Percentiles rank a stretch among this genome's conserved stretches.
Conservation (phyloP, 192 early-diverging fungal species). For the Entomortierella lignicola region DNA sequence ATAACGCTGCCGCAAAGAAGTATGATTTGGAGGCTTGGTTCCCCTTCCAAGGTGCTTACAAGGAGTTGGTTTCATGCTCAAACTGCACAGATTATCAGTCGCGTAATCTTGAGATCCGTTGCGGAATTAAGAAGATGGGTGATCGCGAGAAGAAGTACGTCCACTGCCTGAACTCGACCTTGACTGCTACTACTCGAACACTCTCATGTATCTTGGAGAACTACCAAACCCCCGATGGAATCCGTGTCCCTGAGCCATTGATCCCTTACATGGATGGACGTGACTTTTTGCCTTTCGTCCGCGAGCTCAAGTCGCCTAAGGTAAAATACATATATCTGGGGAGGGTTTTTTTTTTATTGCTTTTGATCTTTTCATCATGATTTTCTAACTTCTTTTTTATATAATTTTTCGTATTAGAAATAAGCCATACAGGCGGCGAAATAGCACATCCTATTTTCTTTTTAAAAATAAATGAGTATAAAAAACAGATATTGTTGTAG, state of each 20-base stretch:
- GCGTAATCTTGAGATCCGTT: conserved; percentile 93
- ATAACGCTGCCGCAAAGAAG: conserved; percentile 99
- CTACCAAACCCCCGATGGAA: conserved; percentile 92
- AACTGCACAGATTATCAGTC: conserved; percentile 99
- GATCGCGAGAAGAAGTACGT: conserved; percentile 95
- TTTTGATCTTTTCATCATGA: too few relatives aligned
- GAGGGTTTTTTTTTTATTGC: too few relatives aligned
- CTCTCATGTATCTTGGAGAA: conserved; percentile 96
- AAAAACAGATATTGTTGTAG: background rate
- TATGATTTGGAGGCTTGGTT: conserved; percentile 99
- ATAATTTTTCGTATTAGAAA: background rate
- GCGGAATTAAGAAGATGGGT: conserved; percentile 97
- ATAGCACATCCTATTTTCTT: background rate
- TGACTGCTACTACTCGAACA: conserved; percentile 95
- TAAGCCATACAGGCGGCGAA: background rate
- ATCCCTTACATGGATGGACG: conserved; percentile 94
- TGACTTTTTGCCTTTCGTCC: conserved; percentile 89
- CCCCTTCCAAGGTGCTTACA: conserved; percentile 97
- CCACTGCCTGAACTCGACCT: conserved; percentile 97
- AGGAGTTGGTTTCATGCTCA: conserved; percentile 98
- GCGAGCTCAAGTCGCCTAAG: conserved; percentile 51
- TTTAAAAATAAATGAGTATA: background rate
- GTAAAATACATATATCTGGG: conserved; percentile 14
- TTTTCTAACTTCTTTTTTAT: background rate
- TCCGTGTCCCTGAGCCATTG: conserved; percentile 87